A percentile compares a stretch with the other conserved stretches of the same genome.
Evolutionary conservation across 805 yeast species (phyloP).

Genomic region (Candida loeiensis): DNA sequence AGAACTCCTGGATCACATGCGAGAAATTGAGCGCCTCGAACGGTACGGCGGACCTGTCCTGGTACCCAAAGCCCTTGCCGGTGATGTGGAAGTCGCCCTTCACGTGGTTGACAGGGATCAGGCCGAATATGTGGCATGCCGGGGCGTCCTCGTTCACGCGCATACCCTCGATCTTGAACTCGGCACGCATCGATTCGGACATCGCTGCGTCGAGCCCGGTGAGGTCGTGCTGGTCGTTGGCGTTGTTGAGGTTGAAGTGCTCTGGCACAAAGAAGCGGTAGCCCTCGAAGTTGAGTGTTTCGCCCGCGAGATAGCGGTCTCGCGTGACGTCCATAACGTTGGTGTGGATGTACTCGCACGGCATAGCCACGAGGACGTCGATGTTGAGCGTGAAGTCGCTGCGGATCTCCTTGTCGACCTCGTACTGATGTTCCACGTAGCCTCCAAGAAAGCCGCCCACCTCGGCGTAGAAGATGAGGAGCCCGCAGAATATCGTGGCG

Average conservation of each 20-base stretch:
- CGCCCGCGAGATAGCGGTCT: slow-evolving; percentile 76
- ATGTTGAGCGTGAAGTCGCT: slow-evolving; percentile 66
- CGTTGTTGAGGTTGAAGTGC: slow-evolving; percentile 43
- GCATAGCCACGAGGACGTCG: slow-evolving; percentile 79
- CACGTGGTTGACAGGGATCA: slow-evolving; percentile 80
- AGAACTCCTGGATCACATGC: slow-evolving; percentile 80
- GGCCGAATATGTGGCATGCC: slow-evolving; percentile 84
- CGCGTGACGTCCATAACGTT: slow-evolving; percentile 73
- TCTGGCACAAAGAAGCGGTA: slow-evolving; percentile 53
- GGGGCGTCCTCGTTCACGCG: slow-evolving; percentile 53
- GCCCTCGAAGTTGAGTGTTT: slow-evolving; percentile 69
- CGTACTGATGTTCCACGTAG: slow-evolving; percentile 68
- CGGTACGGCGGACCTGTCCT: slow-evolving; percentile 46
- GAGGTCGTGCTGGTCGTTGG: slow-evolving; percentile 44
- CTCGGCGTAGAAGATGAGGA: slow-evolving; percentile 78
- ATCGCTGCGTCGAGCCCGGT: slow-evolving; percentile 67
- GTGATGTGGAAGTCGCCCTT: slow-evolving; percentile 83
- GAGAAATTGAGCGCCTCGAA: slow-evolving; percentile 64
- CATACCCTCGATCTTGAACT: slow-evolving; percentile 46
- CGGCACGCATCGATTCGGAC: slow-evolving; percentile 63
- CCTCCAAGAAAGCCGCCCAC: slow-evolving; percentile 86
- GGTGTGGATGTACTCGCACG: slow-evolving; percentile 72
- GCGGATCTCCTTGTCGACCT: slow-evolving; percentile 60
- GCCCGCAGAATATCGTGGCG: slow-evolving; percentile 54
- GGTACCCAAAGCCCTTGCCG: slow-evolving; percentile 66